Percentiles rank a stretch among this genome's conserved stretches.
Evolutionary conservation across 2,329 filamentous ascomycete species (phyloP).

Genomic region (Thermomyces lanuginosus): DNA sequence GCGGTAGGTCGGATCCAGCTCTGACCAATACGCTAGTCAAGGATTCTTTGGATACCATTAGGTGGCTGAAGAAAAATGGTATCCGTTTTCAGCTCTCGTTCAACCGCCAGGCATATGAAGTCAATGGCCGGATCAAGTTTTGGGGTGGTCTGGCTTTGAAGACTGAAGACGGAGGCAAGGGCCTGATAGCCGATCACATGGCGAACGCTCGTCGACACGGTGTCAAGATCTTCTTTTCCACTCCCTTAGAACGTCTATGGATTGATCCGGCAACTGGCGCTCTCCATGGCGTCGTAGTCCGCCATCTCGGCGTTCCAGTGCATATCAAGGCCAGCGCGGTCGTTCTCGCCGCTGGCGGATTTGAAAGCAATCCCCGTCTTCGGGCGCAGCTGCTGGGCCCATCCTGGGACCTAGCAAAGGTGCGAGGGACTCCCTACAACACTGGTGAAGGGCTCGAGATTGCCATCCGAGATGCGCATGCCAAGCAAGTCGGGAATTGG

Average conservation of each 20-base stretch:
- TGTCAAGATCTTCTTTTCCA: slow-evolving; percentile 33
- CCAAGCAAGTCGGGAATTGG: slow-evolving; percentile 42
- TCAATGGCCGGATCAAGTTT: slow-evolving; percentile 45
- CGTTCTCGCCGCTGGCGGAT: slow-evolving; percentile 39
- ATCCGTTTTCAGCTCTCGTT: slow-evolving; percentile 45
- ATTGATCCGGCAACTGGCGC: slow-evolving; percentile 9
- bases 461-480: slow-evolving; percentile 35
- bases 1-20: slow-evolving; percentile 35
- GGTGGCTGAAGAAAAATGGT: slow-evolving; percentile 41
- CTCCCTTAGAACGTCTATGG: slow-evolving; percentile 20
- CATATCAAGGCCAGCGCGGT: slow-evolving; percentile 11
- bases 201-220: slow-evolving; percentile 28
- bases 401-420: slow-evolving; percentile 46
- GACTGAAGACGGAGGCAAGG: slow-evolving; percentile 44
- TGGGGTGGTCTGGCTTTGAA: slow-evolving; percentile 50
- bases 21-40: slow-evolving; percentile 36
- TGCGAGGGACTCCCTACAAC: slow-evolving; percentile 49
- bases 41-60: slow-evolving; percentile 35
- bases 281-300: slow-evolving; percentile 11
- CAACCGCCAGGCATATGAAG: slow-evolving; percentile 48
- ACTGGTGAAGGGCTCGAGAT: slow-evolving; percentile 42
- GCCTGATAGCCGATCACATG: slow-evolving; percentile 36
- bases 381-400: slow-evolving; percentile 40
- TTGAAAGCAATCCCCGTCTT: slow-evolving; percentile 45
- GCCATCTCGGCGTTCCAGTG: slow-evolving; percentile 5